phyloP scores from a whole-genome alignment of 768 basidiomycete species.

The Fomitopsis serialis region DNA sequence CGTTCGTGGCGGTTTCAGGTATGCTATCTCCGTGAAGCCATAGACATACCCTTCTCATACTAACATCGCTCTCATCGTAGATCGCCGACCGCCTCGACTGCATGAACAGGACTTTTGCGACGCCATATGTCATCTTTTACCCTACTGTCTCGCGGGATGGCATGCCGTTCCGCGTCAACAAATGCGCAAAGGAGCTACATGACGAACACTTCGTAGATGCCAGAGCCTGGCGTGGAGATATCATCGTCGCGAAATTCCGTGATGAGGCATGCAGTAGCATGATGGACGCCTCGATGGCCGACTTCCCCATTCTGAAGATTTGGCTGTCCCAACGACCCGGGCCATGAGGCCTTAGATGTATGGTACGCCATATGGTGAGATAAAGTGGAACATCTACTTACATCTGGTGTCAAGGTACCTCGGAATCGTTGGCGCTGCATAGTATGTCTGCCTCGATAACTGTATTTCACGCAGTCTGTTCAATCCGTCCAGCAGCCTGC shows the following conservation, averaged over 20 bases:
- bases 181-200: slow-evolving; percentile 70
- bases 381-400: too few species aligned
- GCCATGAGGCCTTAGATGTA: too few species aligned
- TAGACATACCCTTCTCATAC: neutral
- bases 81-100: slow-evolving; percentile 70
- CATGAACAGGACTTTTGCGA: slow-evolving; percentile 73
- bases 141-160: slow-evolving; percentile 72
- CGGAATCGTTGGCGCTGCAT: too few species aligned
- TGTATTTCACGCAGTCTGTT: too few species aligned
- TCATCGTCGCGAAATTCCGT: slow-evolving; percentile 67
- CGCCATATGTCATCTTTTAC: slow-evolving; percentile 80
- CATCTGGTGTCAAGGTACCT: too few species aligned
- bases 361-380: too few species aligned
- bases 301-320: slow-evolving; percentile 78
- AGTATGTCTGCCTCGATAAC: too few species aligned
- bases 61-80: slow-evolving; percentile 30
- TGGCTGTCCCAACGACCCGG: slow-evolving; percentile 65
- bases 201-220: slow-evolving; percentile 54
- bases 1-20: slow-evolving; percentile 75
- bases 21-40: slow-evolving; percentile 12
- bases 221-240: slow-evolving; percentile 73
- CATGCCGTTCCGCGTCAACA: slow-evolving; percentile 79
- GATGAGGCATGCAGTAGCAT: slow-evolving; percentile 43
- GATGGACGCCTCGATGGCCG: slow-evolving; percentile 76
- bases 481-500: too few species aligned